Evolutionary conservation across 768 basidiomycete species (phyloP).

Genomic region (Guyanaporus albipodus): DNA sequence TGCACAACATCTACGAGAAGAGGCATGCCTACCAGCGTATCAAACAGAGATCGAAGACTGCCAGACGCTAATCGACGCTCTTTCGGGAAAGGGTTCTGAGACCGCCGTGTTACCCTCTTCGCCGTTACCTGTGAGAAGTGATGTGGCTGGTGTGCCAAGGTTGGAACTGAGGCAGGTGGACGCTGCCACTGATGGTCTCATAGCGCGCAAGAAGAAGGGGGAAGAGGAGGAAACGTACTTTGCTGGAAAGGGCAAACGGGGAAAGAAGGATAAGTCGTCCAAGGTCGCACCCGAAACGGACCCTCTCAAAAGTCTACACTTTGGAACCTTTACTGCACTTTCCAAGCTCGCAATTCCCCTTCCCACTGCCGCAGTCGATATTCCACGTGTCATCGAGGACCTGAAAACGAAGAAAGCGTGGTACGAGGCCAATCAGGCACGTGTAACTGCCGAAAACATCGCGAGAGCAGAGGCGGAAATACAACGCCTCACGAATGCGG

Average conservation of each 20-base stretch:
- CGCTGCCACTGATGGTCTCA: slow-evolving; percentile 55
- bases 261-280: slow-evolving; percentile 48
- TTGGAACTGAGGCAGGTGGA: slow-evolving; percentile 87
- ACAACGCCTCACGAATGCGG: slow-evolving; percentile 47
- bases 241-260: slow-evolving; percentile 63
- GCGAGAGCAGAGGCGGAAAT: slow-evolving; percentile 78
- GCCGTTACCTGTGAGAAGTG: slow-evolving; percentile 36
- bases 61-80: slow-evolving; percentile 83
- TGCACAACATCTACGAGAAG: slow-evolving; percentile 78
- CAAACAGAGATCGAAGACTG: slow-evolving; percentile 95
- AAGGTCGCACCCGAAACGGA: slow-evolving; percentile 39
- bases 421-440: slow-evolving; percentile 90
- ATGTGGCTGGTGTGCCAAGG: slow-evolving; percentile 66
- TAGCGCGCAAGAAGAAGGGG: slow-evolving; percentile 89
- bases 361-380: slow-evolving; percentile 70
- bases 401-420: slow-evolving; percentile 92
- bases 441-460: slow-evolving; percentile 73
- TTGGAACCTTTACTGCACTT: slow-evolving; percentile 84
- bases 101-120: slow-evolving; percentile 42
- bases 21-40: slow-evolving; percentile 87
- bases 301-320: slow-evolving; percentile 59
- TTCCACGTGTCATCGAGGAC: slow-evolving; percentile 82
- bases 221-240: slow-evolving; percentile 83
- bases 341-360: slow-evolving; percentile 87
- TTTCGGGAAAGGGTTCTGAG: slow-evolving; percentile 62